Percentiles rank a stretch among this genome's conserved stretches.
Conservation (phyloP, 768 basidiomycete species). For the Amanita rubescens region DNA sequence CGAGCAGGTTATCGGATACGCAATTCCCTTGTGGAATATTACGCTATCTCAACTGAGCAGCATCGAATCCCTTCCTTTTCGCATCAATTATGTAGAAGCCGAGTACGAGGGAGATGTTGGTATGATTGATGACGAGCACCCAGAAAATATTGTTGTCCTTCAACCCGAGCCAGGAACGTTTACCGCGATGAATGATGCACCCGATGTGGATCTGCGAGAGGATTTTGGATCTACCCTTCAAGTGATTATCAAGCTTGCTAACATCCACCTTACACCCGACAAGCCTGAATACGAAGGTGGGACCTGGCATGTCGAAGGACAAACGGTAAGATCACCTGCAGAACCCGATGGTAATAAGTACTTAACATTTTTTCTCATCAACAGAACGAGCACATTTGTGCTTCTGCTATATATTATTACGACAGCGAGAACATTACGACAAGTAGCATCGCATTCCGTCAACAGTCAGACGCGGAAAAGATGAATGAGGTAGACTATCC, state of each 20-base stretch:
- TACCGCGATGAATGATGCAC: not conserved
- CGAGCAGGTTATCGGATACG: not conserved
- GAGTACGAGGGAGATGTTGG: too few relatives aligned
- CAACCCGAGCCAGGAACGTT: not conserved
- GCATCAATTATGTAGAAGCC: too few relatives aligned
- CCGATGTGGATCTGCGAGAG: not conserved
- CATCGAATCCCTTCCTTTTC: too few relatives aligned
- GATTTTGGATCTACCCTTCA: slow-evolving; percentile 13
- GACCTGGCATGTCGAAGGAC: slow-evolving; percentile 26
- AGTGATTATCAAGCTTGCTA: slow-evolving; percentile 30
- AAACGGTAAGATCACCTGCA: too few relatives aligned
- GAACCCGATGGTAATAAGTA: too few relatives aligned
- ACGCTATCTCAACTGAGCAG: too few relatives aligned
- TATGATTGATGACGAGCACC: too few relatives aligned
- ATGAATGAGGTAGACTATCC: not conserved
- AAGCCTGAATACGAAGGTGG: too few relatives aligned
- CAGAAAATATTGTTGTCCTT: too few relatives aligned
- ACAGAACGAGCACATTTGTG: slow-evolving; percentile 6
- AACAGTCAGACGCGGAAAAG: not conserved
- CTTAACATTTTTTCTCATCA: not conserved
- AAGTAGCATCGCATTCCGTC: slow-evolving; percentile 24
- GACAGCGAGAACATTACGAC: slow-evolving; percentile 24
- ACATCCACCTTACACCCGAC: too few relatives aligned
- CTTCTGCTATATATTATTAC: slow-evolving; percentile 14
- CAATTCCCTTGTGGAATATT: not conserved